Percentiles rank a stretch among this genome's conserved stretches.
phyloP scores from a whole-genome alignment of 441 rosid species.

The Pelargonium australe region DNA sequence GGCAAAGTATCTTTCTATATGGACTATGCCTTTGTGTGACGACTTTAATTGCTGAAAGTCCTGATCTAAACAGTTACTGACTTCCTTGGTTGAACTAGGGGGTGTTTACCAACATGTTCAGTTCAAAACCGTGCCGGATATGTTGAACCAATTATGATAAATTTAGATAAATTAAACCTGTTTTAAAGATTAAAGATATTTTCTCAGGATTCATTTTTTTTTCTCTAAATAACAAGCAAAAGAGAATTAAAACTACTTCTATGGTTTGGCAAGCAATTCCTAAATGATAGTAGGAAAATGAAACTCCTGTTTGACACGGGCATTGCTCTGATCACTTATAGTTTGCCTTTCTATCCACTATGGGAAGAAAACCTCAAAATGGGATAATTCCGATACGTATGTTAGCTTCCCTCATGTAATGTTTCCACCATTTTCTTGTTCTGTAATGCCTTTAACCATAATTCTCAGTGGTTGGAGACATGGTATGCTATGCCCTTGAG shows the following conservation, averaged over 20 bases:
- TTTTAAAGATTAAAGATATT: too few species aligned
- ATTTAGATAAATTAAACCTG: too few species aligned
- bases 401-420: neutral
- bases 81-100: neutral
- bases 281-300: neutral
- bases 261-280: conserved; percentile 2
- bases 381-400: neutral
- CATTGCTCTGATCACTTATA: neutral
- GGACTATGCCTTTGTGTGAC: neutral
- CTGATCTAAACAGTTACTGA: neutral
- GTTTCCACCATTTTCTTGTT: neutral
- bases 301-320: neutral
- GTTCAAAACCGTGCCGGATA: too few species aligned
- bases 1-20: neutral
- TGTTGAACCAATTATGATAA: too few species aligned
- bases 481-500: neutral
- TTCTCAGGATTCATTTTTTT: neutral
- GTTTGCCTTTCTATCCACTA: conserved; percentile 1
- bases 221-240: neutral
- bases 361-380: neutral
- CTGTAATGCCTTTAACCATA: neutral
- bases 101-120: neutral
- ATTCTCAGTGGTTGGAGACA: neutral
- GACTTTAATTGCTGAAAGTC: neutral
- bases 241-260: neutral